Percentiles rank a stretch among this genome's conserved stretches.
Evolutionary conservation across 2,329 filamentous ascomycete species (phyloP).

Genomic region (Spiromastix sp.): DNA sequence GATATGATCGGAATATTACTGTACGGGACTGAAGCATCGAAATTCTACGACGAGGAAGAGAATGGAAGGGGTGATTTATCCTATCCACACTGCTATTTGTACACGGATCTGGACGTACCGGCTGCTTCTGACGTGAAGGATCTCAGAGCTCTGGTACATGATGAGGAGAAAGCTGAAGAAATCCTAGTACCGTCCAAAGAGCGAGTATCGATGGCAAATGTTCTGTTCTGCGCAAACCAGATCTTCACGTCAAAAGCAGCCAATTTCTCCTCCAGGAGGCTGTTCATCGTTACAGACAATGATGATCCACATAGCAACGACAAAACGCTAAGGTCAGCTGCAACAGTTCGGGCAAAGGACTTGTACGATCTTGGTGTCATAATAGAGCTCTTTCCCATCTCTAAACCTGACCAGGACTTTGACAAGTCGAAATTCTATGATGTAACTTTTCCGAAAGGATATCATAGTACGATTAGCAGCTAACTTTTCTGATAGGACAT

Average conservation of each 20-base stretch:
- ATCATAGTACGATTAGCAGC: constrained; percentile 4
- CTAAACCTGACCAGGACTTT: constrained; percentile 59
- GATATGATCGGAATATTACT: constrained; percentile 96
- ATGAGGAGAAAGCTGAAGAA: constrained; percentile 59
- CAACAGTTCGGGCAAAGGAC: constrained; percentile 83
- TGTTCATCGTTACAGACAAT: constrained; percentile 96
- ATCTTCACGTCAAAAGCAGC: constrained; percentile 91
- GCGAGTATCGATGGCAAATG: constrained; percentile 68
- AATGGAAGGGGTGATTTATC: constrained; percentile 46
- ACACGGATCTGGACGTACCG: constrained; percentile 79
- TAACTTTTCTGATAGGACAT: constrained; percentile 55
- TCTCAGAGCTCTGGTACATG: constrained; percentile 65
- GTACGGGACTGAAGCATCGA: constrained; percentile 80
- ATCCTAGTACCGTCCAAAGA: constrained; percentile 60
- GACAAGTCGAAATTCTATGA: constrained; percentile 85
- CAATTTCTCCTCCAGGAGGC: constrained; percentile 80
- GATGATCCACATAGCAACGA: constrained; percentile 70
- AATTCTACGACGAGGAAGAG: constrained; percentile 59
- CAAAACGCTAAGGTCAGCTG: constrained; percentile 62
- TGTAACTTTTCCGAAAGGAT: constrained; percentile 40
- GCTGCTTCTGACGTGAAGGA: constrained; percentile 77
- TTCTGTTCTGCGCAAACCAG: constrained; percentile 91
- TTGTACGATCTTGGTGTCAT: constrained; percentile 85
- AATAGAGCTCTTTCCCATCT: constrained; percentile 90
- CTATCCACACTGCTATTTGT: constrained; percentile 87